Conservation (phyloP, 352 stramenopile genomes). For the Pythium coloratum region DNA sequence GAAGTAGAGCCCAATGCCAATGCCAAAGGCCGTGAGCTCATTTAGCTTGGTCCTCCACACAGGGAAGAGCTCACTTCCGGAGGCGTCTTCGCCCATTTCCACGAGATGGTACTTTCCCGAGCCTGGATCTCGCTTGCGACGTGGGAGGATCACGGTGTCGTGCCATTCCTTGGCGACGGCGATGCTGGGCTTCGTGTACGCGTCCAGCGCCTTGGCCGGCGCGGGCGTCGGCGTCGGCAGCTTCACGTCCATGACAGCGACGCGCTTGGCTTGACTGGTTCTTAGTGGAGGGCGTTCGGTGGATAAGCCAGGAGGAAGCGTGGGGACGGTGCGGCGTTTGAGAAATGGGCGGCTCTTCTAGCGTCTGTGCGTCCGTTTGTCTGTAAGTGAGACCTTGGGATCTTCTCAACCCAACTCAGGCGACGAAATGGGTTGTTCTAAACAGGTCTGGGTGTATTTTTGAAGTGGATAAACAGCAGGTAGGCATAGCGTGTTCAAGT, state of each 20-base stretch:
- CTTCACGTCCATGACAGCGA: conserved; percentile 15
- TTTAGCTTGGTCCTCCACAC: conserved; percentile 58
- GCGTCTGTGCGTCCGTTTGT: background rate
- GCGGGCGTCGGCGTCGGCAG: conserved; percentile 16
- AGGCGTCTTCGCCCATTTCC: conserved; percentile 65
- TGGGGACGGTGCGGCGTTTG: background rate
- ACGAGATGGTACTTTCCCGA: conserved; percentile 53
- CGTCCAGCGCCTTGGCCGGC: conserved; percentile 24
- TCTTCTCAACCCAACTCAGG: conserved; percentile 4
- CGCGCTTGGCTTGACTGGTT: no score
- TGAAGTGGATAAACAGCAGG: no score
- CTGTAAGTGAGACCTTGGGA: background rate
- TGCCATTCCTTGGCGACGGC: conserved; percentile 50
- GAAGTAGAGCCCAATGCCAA: conserved; percentile 80
- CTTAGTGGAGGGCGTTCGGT: background rate
- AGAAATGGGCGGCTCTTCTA: background rate
- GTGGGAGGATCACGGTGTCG: conserved; percentile 55
- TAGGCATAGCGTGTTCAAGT: no score
- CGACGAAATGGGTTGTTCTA: background rate
- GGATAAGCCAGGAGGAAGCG: background rate
- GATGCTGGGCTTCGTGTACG: conserved; percentile 44
- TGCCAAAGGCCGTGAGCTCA: conserved; percentile 69
- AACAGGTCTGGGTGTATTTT: background rate
- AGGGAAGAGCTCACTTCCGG: conserved; percentile 56
- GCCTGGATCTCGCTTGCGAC: conserved; percentile 37